Conservation (phyloP, 805 yeast genomes). For the Saccharomyces eubayanus region DNA sequence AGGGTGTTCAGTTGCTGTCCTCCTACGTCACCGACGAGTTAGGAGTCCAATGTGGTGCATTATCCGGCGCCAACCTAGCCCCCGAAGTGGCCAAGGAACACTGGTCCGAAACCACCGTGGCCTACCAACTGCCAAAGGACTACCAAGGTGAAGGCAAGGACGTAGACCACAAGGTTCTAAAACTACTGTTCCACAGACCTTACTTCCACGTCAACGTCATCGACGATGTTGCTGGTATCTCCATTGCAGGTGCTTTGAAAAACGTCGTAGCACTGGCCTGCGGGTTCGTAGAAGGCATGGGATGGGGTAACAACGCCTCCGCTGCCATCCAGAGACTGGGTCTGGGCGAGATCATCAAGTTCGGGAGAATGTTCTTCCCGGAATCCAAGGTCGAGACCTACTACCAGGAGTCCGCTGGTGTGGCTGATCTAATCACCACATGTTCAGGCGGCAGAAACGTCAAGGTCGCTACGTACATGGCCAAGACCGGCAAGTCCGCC, state of each 20-base stretch:
- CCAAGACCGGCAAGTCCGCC: conserved; percentile 67
- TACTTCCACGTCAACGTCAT: conserved; percentile 93
- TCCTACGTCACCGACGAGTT: conserved; percentile 69
- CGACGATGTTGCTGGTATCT: conserved; percentile 89
- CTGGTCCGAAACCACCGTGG: conserved; percentile 97
- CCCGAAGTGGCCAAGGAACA: conserved; percentile 91
- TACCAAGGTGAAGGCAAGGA: conserved; percentile 36
- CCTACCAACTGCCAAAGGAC: conserved; percentile 66
- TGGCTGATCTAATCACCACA: conserved; percentile 93
- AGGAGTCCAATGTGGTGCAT: conserved; percentile 88
- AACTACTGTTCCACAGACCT: conserved; percentile 86
- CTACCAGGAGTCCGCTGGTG: conserved; percentile 92
- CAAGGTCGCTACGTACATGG: conserved; percentile 79
- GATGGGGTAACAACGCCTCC: conserved; percentile 98
- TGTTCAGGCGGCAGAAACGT: conserved; percentile 97
- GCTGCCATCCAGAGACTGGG: conserved; percentile 97
- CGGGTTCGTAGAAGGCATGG: conserved; percentile 93
- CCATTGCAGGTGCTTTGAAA: conserved; percentile 93
- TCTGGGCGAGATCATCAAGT: conserved; percentile 75
- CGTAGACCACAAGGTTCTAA: conserved; percentile 62
- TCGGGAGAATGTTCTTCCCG: conserved; percentile 74
- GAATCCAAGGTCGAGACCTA: conserved; percentile 67
- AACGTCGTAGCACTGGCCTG: conserved; percentile 93
- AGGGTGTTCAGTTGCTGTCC: conserved; percentile 78
- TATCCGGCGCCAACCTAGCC: conserved; percentile 94